These are phyloP conservation scores for Sistotremastrum suecicum DNA, from an alignment of 768 basidiomycete species.

Conservation along the genomic window DNA sequence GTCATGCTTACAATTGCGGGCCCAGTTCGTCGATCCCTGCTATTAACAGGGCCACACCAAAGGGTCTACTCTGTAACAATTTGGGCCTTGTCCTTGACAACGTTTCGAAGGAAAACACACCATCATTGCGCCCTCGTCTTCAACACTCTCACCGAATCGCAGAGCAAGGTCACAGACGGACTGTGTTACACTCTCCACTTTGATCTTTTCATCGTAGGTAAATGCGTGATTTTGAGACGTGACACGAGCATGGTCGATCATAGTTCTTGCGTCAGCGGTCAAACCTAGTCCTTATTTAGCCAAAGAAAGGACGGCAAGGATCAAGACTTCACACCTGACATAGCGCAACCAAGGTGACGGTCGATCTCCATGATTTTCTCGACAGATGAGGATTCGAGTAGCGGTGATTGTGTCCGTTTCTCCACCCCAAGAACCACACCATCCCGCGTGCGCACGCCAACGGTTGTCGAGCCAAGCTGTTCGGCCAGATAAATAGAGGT, in stretches of 20 bases:
- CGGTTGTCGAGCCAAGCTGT: slow-evolving; percentile 94
- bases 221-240: slow-evolving; percentile 92
- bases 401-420: slow-evolving; percentile 94
- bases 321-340: slow-evolving; percentile 46
- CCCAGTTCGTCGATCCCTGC: slow-evolving; percentile 96
- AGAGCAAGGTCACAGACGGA: slow-evolving; percentile 96
- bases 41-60: slow-evolving; percentile 93
- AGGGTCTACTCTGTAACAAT: slow-evolving; percentile 61
- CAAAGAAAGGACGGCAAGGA: not conserved
- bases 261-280: slow-evolving; percentile 95
- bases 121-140: slow-evolving; percentile 99
- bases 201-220: slow-evolving; percentile 93
- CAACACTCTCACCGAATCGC: slow-evolving; percentile 96
- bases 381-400: slow-evolving; percentile 89
- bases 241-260: slow-evolving; percentile 98
- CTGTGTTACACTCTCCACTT: slow-evolving; percentile 95
- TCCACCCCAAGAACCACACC: slow-evolving; percentile 93
- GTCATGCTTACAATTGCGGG: slow-evolving; percentile 73
- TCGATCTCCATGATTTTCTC: slow-evolving; percentile 99
- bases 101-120: slow-evolving; percentile 17
- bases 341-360: slow-evolving; percentile 88
- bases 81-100: not conserved
- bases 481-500: slow-evolving; percentile 1
- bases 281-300: slow-evolving; percentile 24
- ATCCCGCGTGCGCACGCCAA: slow-evolving; percentile 82